These are phyloP conservation scores for Magnolia sinica DNA, from an alignment of 164 flowering plant genomes.

Conservation along the genomic window DNA sequence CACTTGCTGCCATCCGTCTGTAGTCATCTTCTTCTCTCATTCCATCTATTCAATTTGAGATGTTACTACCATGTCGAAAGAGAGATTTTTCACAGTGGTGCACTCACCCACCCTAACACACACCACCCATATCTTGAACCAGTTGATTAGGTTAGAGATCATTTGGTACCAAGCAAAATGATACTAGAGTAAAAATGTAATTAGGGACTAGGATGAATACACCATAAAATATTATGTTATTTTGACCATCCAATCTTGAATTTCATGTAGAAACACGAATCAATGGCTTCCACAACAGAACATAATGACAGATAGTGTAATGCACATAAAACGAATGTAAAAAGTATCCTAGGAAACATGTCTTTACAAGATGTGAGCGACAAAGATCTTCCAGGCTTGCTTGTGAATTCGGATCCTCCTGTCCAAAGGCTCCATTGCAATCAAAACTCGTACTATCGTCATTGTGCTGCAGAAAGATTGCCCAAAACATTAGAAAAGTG, in stretches of 20 bases:
- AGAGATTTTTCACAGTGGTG: no score
- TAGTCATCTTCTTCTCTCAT: no score
- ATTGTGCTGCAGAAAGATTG: constrained; percentile 40
- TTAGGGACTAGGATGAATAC: no score
- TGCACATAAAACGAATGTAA: neutral
- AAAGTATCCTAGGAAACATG: neutral
- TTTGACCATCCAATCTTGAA: neutral
- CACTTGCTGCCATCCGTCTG: no score
- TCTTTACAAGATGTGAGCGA: constrained; percentile 80
- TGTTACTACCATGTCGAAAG: no score
- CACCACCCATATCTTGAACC: no score
- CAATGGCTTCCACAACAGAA: neutral
- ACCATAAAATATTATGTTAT: no score
- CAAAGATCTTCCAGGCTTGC: constrained; percentile 88
- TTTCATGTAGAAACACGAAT: neutral
- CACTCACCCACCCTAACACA: no score
- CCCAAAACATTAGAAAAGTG: neutral
- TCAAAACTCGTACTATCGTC: constrained; percentile 27
- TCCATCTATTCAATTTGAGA: no score
- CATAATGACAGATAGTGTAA: neutral
- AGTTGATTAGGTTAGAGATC: no score
- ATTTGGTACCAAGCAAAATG: no score
- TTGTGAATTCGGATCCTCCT: constrained; percentile 41
- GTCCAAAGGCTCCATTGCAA: constrained; percentile 25
- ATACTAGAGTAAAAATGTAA: no score